phyloP scores from a whole-genome alignment of 345 rosid genomes.

The Aquilaria yunnanensis region DNA sequence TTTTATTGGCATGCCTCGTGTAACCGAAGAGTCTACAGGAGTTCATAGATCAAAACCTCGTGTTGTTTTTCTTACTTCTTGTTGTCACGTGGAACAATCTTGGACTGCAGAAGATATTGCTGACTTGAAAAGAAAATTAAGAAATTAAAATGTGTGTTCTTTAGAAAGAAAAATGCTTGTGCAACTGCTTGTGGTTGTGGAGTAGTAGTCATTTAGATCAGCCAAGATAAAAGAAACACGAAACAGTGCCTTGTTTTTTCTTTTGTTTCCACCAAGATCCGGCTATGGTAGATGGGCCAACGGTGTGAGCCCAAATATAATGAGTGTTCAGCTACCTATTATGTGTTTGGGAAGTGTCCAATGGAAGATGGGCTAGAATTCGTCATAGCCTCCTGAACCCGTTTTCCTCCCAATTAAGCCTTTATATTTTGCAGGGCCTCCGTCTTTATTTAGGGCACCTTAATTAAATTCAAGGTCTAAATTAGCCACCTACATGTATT shows the following conservation, averaged over 20 bases:
- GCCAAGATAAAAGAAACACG: neutral
- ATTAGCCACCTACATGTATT: neutral
- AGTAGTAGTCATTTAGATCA: no score
- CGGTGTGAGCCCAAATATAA: neutral
- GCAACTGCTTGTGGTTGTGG: no score
- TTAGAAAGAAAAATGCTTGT: no score
- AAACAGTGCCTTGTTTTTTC: neutral
- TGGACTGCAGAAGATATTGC: no score
- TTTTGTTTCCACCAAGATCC: neutral
- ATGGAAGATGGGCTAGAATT: neutral
- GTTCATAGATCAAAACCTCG: neutral
- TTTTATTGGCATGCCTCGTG: conserved; percentile 11
- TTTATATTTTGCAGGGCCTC: neutral
- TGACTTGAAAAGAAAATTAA: no score
- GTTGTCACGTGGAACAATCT: neutral
- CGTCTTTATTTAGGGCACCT: neutral
- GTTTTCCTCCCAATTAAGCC: neutral
- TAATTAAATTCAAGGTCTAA: neutral
- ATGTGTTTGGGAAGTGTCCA: no score
- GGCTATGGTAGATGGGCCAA: neutral
- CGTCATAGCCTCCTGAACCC: neutral
- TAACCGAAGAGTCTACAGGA: neutral
- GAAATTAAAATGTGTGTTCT: no score
- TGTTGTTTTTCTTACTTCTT: neutral
- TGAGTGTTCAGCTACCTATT: neutral